phyloP scores from a whole-genome alignment of 2,329 filamentous ascomycete genomes.

The Alternaria gansuensis region DNA sequence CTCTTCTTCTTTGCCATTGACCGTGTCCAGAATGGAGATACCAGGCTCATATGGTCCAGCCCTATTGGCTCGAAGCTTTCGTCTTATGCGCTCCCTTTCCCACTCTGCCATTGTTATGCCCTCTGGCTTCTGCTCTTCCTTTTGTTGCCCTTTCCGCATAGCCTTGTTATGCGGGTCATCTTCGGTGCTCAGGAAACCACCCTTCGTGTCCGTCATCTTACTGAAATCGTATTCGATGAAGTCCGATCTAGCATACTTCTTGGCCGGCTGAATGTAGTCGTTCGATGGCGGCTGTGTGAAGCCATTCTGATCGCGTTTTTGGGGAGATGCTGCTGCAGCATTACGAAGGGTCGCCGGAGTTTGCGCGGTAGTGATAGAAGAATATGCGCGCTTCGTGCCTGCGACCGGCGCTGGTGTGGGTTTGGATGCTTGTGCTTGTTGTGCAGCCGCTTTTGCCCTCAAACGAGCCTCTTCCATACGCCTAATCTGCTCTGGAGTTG shows the following conservation, averaged over 20 bases:
- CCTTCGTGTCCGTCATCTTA: conserved; percentile 97
- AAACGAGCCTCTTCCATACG: conserved; percentile 82
- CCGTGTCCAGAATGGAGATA: conserved; percentile 73
- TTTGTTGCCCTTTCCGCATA: conserved; percentile 56
- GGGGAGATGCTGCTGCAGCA: conserved; percentile 64
- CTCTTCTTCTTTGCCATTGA: conserved; percentile 45
- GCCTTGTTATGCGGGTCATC: conserved; percentile 92
- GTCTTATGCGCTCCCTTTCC: conserved; percentile 82
- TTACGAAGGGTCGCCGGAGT: conserved; percentile 68
- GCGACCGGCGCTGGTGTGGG: conserved; percentile 43
- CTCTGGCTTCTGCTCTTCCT: conserved; percentile 74
- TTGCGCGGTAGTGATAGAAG: conserved; percentile 66
- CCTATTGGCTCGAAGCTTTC: conserved; percentile 75
- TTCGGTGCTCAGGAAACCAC: conserved; percentile 87
- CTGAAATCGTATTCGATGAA: conserved; percentile 98
- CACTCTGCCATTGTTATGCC: conserved; percentile 92
- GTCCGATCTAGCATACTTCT: conserved; percentile 79
- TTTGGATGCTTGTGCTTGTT: conserved; percentile 48
- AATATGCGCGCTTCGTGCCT: conserved; percentile 77
- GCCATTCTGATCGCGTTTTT: conserved; percentile 47
- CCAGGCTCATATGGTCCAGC: conserved; percentile 88
- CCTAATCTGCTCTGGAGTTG: conserved; percentile 69
- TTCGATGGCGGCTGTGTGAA: conserved; percentile 52
- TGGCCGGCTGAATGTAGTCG: conserved; percentile 73
- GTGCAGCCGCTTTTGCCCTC: conserved; percentile 82